A percentile compares a stretch with the other conserved stretches of the same genome.
Evolutionary conservation across 768 basidiomycete genomes (phyloP).

Genomic region (Mycena haematopus): DNA sequence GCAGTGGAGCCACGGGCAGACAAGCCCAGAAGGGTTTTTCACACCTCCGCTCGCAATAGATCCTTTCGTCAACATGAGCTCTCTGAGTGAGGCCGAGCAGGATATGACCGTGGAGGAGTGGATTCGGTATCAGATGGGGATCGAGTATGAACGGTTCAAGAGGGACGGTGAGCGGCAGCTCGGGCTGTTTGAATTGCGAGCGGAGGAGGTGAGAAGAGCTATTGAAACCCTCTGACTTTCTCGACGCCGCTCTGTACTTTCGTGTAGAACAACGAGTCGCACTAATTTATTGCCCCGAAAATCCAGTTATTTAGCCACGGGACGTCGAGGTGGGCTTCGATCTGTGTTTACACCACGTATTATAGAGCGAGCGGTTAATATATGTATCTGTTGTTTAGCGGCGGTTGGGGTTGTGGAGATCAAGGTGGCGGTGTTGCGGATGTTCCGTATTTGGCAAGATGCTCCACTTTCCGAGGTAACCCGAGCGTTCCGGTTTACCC

Average conservation of each 20-base stretch:
- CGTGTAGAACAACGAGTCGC: slow-evolving; percentile 13
- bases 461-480: too few species aligned
- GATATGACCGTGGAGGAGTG: slow-evolving; percentile 86
- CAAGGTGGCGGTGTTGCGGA: too few species aligned
- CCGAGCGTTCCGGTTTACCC: too few species aligned
- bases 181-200: slow-evolving; percentile 51
- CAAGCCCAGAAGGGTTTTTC: slow-evolving; percentile 28
- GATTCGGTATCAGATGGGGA: slow-evolving; percentile 76
- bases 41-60: slow-evolving; percentile 52
- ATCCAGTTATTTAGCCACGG: too few species aligned
- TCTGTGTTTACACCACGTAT: too few species aligned
- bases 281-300: background rate
- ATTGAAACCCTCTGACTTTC: slow-evolving; percentile 40
- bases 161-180: slow-evolving; percentile 59
- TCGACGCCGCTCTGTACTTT: slow-evolving; percentile 5
- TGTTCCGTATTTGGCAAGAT: too few species aligned
- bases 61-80: slow-evolving; percentile 49
- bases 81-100: slow-evolving; percentile 69
- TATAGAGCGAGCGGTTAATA: too few species aligned
- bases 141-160: slow-evolving; percentile 67
- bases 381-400: too few species aligned
- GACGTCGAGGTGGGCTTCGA: too few species aligned
- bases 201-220: slow-evolving; percentile 45
- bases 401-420: too few species aligned
- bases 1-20: slow-evolving; percentile 8